Evolutionary conservation across 208 protist genomes (phyloP), one percentile per base, ranked within the genome.

Genomic region (Trichomonas tenax): DNA sequence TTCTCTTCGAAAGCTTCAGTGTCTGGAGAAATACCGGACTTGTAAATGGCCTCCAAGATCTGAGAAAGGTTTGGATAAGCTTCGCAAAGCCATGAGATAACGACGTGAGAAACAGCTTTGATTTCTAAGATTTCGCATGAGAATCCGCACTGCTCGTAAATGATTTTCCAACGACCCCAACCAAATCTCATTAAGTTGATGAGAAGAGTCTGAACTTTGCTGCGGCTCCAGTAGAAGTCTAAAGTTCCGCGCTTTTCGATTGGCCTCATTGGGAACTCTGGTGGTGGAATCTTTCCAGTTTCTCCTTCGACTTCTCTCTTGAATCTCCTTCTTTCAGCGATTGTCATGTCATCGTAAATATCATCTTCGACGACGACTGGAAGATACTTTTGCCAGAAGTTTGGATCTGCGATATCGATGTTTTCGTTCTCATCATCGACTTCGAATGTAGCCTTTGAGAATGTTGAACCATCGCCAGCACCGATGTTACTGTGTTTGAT

Each of bases 351-450:
- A 93, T 14, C 26, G 14, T 26, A 46, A n/a, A 89, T 31, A 89
- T 89, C 82, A 89, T 89, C 82, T 89, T 89, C 82, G 15, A 44
- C 82, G 38, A 89, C 95, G 31, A 41, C 63, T 21, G 46, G 46
- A 0, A 96, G 34, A n/a, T 84, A 84, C 46, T 96, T 96, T 38
- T 96, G 49, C 95, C 95, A 96, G 82, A 96, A 96, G 40, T 96
- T 58, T n/a, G 49, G 95, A 96, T 23, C 95, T n/a, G 48, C 45
- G n/a, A 96, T 31, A 45, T 96, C 95, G 9, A 96, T 38, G n/a
- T 48, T n/a, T 41, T 49, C 46, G 2, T 63, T 58, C 17, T 46
- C 45, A 46, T 81, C 63, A 81, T 41, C 40, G 4, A 48, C 11
- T 84, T 84, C 58, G 40, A 96, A 96, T 38, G 26, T 96, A 48